phyloP scores from a whole-genome alignment of 164 flowering plant species.

The Magnolia sinica region DNA sequence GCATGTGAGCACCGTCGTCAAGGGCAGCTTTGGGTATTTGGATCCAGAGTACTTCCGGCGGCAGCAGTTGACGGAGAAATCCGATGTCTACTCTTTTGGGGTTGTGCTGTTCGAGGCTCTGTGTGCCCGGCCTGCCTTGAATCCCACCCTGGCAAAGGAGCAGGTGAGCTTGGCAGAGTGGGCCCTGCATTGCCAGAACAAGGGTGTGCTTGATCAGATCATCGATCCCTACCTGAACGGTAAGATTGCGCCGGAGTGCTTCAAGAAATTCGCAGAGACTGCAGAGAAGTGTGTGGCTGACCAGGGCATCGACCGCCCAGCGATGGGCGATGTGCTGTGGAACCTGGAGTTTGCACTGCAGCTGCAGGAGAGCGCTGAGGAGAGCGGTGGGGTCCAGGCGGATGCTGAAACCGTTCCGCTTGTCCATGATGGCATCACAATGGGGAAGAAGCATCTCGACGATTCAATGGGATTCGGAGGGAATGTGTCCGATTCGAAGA shows the following conservation, averaged over 20 bases:
- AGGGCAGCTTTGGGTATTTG: slow-evolving; percentile 53
- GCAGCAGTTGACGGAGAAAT: slow-evolving; percentile 44
- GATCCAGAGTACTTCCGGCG: slow-evolving; percentile 55
- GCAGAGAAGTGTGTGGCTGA: slow-evolving; percentile 42
- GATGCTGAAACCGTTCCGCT: slow-evolving; percentile 23
- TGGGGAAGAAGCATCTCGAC: slow-evolving; percentile 9
- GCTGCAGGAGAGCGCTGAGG: slow-evolving; percentile 40
- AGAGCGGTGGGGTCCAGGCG: slow-evolving; percentile 12
- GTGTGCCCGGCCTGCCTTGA: slow-evolving; percentile 39
- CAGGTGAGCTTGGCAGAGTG: slow-evolving; percentile 47
- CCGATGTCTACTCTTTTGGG: slow-evolving; percentile 57
- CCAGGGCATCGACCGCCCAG: slow-evolving; percentile 43
- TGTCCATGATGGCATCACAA: neutral
- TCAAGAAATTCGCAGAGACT: slow-evolving; percentile 37
- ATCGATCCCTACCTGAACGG: slow-evolving; percentile 37
- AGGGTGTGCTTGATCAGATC: slow-evolving; percentile 38
- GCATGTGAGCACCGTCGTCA: slow-evolving; percentile 49
- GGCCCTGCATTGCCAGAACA: slow-evolving; percentile 35
- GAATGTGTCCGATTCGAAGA: slow-evolving; percentile 46
- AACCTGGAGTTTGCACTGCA: slow-evolving; percentile 49
- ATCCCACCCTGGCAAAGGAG: slow-evolving; percentile 27
- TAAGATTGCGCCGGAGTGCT: slow-evolving; percentile 40
- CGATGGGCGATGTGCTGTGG: slow-evolving; percentile 49
- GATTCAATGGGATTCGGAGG: slow-evolving; percentile 7
- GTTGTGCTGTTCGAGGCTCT: slow-evolving; percentile 47